phyloP scores from a whole-genome alignment of 495 filamentous ascomycete genomes.

The Aspergillus nanangensis region DNA sequence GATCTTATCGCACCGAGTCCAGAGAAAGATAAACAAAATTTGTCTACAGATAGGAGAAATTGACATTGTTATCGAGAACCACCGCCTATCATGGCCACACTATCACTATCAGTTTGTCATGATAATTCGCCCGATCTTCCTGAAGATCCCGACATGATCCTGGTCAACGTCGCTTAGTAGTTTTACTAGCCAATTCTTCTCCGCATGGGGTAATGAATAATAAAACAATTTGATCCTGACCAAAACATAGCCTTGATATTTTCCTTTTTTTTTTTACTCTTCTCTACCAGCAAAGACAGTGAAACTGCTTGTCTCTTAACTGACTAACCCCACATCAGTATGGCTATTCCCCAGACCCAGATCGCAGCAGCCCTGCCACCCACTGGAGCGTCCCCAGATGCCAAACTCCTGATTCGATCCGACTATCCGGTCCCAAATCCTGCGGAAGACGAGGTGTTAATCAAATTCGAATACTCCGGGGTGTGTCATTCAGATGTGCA shows the following conservation, averaged over 20 bases:
- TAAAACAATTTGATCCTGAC: background rate
- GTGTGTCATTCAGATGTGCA: slow-evolving; percentile 43
- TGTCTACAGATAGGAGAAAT: too few relatives aligned
- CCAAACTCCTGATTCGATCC: slow-evolving; percentile 23
- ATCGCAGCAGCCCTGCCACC: slow-evolving; percentile 32
- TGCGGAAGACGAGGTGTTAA: slow-evolving; percentile 28
- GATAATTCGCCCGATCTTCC: background rate
- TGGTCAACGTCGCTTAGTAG: background rate
- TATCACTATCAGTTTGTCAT: background rate
- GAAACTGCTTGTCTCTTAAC: too few relatives aligned
- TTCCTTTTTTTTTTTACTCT: too few relatives aligned
- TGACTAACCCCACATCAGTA: slow-evolving; percentile 6
- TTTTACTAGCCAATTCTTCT: background rate
- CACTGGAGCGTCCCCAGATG: slow-evolving; percentile 16
- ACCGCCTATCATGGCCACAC: slow-evolving; percentile 1
- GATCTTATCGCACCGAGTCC: too few relatives aligned
- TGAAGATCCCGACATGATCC: background rate
- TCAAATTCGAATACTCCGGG: slow-evolving; percentile 40
- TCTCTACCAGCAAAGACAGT: too few relatives aligned
- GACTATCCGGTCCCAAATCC: slow-evolving; percentile 31
- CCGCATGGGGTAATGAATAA: background rate
- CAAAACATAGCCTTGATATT: background rate
- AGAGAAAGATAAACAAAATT: too few relatives aligned
- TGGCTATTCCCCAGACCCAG: slow-evolving; percentile 28
- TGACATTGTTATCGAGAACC: background rate